These are phyloP conservation scores for Entomortierella lignicola DNA, from an alignment of 192 early-diverging fungal genomes.

Conservation along the genomic window DNA sequence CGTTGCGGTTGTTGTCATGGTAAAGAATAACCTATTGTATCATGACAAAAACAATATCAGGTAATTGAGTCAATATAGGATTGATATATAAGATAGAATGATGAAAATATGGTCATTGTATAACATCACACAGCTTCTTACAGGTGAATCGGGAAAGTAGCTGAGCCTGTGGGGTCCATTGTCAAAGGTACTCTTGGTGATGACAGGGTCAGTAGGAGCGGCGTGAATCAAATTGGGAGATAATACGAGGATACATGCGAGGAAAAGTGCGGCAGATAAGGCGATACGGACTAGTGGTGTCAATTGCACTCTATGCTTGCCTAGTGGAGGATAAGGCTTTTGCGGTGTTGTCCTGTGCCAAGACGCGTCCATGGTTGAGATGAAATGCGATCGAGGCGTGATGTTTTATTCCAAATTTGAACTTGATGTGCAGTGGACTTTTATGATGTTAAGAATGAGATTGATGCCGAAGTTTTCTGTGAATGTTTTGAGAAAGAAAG, in stretches of 20 bases:
- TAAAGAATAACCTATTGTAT: constrained; percentile 30
- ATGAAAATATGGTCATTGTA: no score
- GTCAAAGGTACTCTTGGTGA: constrained; percentile 10
- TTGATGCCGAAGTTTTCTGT: no score
- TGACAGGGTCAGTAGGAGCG: constrained; percentile 18
- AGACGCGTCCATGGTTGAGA: constrained; percentile 46
- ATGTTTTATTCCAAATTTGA: not conserved
- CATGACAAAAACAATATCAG: not conserved
- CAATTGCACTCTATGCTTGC: not conserved
- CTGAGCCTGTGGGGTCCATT: constrained; percentile 17
- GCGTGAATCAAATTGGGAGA: not conserved
- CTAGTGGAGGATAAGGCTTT: constrained; percentile 3
- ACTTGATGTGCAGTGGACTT: not conserved
- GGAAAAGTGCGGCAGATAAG: constrained; percentile 3
- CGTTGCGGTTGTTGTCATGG: constrained; percentile 12
- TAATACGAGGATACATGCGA: constrained; percentile 12
- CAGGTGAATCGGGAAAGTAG: constrained; percentile 44
- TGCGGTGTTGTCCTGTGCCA: constrained; percentile 12
- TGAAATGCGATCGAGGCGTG: not conserved
- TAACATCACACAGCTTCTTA: constrained; percentile 2
- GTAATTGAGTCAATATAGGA: not conserved
- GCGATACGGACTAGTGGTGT: constrained; percentile 4
- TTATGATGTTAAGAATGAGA: no score
- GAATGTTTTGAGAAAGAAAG: no score
- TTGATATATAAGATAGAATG: not conserved